Evolutionary conservation across 1,284 basidiomycete species (phyloP), one percentile per base, ranked within the genome.

Genomic region (Ganoderma resinaceum): DNA sequence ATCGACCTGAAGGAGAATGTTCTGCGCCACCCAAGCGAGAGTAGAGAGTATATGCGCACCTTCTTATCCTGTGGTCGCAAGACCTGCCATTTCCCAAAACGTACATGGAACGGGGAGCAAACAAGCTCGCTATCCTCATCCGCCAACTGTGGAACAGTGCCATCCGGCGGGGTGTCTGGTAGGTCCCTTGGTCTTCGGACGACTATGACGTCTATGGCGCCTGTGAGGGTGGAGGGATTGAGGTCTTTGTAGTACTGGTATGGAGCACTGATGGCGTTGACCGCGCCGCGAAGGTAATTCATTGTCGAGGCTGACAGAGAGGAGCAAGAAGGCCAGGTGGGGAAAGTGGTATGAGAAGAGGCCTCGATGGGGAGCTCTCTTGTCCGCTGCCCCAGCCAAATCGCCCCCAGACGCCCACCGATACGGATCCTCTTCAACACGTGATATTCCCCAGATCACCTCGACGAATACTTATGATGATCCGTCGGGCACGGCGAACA

Each of bases 81-180:
- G 2, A 99, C 96, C 80, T 97, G 96, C 85, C 97, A 93, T 86
- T 99, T 99, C 66, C 98, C 98, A 80, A 99, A 99, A 67, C 98
- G 87, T 53, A 99, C 97, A 81, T 99, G 98, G 78, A 99, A 99
- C 0, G 98, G 98, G 18, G 96, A 96, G 78, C 96, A 98, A 2
- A 90, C 93, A 40, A 98, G 89, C 74, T 93, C 93, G 29, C 85
- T 86, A 62, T 85, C 86, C 66, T 89, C 89, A 70, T 89, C 86
- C 68, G 88, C 83, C 52, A 70, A 60, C 64, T 66, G 67, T 63
- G 66, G 61, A 57, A 62, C 42, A 58, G 62, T 42, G 18, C 63
- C 61, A 33, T 70, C 58, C 23, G 62, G 49, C 16, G 63, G 71
- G 49, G 64, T 63, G 61, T 71, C 74, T 31, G 60, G 59, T 11